A percentile compares a stretch with the other conserved stretches of the same genome.
phyloP scores from a whole-genome alignment of 805 yeast species.

The Wickerhamiella alocasiicola region DNA sequence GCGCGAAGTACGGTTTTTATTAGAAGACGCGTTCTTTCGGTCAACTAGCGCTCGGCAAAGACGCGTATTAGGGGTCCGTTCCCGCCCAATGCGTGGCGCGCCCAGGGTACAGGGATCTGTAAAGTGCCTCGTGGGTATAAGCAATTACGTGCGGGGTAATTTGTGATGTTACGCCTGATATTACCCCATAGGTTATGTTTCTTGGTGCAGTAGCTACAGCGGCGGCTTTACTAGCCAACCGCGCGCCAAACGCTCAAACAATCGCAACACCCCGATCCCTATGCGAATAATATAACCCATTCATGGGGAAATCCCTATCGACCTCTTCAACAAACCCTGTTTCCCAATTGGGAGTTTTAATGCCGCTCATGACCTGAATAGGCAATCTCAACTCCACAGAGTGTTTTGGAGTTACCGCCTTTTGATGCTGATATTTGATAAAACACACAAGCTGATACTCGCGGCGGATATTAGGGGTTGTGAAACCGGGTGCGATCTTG shows the following conservation, averaged over 20 bases:
- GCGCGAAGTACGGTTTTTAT: too few species aligned
- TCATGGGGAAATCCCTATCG: conserved; percentile 17
- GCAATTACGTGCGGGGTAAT: too few species aligned
- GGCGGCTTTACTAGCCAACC: too few species aligned
- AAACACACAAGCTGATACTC: conserved; percentile 30
- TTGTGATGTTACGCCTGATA: too few species aligned
- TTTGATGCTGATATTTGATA: conserved; percentile 19
- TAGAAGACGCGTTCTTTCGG: too few species aligned
- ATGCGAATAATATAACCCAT: conserved; percentile 4
- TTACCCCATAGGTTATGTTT: too few species aligned
- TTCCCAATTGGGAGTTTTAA: conserved; percentile 20
- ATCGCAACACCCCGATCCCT: conserved; percentile 6
- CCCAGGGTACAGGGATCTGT: too few species aligned
- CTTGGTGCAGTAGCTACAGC: too few species aligned
- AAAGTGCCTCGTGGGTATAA: too few species aligned
- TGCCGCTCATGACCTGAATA: conserved; percentile 19
- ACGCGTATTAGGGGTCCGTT: too few species aligned
- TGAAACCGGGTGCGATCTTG: conserved; percentile 40
- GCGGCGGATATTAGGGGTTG: conserved; percentile 43
- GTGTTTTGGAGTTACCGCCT: conserved; percentile 17
- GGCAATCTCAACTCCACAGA: conserved; percentile 14
- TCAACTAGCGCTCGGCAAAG: too few species aligned
- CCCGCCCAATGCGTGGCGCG: too few species aligned
- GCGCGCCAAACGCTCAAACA: conserved; percentile 1
- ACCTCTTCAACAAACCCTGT: conserved; percentile 17